These are phyloP conservation scores for Trypanosoma vivax DNA, from an alignment of 208 protist genomes.

Conservation along the genomic window DNA sequence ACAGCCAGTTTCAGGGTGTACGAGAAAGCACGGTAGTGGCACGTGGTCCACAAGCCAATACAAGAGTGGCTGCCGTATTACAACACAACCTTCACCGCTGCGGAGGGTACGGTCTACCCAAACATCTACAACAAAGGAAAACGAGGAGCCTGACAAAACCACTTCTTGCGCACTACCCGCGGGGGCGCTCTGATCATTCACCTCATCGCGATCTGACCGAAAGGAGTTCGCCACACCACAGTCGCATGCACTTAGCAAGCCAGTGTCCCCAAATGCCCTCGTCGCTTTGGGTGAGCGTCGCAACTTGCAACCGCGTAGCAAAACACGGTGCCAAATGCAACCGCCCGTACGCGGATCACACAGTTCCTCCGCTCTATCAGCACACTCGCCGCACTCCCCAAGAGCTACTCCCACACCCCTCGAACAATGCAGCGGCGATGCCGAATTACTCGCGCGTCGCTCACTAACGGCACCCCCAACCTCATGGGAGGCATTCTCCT, in stretches of 20 bases:
- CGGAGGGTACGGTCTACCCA: constrained; percentile 24
- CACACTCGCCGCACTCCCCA: neutral
- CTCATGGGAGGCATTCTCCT: too few species aligned
- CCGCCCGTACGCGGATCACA: neutral
- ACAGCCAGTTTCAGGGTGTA: constrained; percentile 47
- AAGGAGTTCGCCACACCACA: too few species aligned
- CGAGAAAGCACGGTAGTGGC: constrained; percentile 47
- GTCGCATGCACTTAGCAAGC: too few species aligned
- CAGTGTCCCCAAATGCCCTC: too few species aligned
- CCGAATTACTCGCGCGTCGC: too few species aligned
- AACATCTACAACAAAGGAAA: constrained; percentile 39
- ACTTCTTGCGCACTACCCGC: neutral
- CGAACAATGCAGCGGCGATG: too few species aligned
- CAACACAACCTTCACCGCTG: constrained; percentile 1
- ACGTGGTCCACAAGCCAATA: constrained; percentile 55
- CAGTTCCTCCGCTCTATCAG: neutral
- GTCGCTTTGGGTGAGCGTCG: neutral
- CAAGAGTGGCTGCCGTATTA: constrained; percentile 53
- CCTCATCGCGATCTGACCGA: too few species aligned
- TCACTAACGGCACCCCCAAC: neutral
- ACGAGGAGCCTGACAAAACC: neutral
- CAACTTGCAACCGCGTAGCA: constrained; percentile 6
- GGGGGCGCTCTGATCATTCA: too few species aligned
- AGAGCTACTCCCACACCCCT: too few species aligned
- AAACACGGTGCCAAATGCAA: constrained; percentile 2